phyloP scores from a whole-genome alignment of 495 filamentous ascomycete species.

The Cercophora sp. region DNA sequence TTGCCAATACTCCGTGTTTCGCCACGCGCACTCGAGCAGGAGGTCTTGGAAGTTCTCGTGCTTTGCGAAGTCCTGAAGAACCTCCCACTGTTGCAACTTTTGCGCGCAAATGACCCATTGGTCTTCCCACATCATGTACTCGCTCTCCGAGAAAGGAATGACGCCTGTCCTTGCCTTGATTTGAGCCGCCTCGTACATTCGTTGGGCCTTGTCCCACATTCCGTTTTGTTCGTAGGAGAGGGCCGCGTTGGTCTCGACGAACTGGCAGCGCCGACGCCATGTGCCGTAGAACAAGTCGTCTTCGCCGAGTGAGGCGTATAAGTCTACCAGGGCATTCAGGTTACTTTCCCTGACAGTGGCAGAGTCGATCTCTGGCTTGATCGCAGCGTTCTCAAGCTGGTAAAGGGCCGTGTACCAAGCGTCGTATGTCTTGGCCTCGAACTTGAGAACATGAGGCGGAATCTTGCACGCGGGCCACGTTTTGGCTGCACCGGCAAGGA shows the following conservation, averaged over 20 bases:
- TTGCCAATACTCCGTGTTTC: slow-evolving; percentile 88
- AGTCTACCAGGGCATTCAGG: slow-evolving; percentile 84
- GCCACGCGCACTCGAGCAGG: slow-evolving; percentile 91
- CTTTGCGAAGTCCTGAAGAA: slow-evolving; percentile 95
- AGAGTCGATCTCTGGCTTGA: slow-evolving; percentile 80
- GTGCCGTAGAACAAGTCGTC: slow-evolving; percentile 98
- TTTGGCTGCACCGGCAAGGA: slow-evolving; percentile 79
- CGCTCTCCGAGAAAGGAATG: slow-evolving; percentile 89
- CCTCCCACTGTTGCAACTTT: slow-evolving; percentile 98
- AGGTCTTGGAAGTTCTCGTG: slow-evolving; percentile 98
- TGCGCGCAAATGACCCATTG: slow-evolving; percentile 97
- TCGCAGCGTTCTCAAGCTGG: slow-evolving; percentile 78
- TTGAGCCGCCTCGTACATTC: slow-evolving; percentile 92
- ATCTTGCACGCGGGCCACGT: slow-evolving; percentile 82
- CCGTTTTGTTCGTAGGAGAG: slow-evolving; percentile 97
- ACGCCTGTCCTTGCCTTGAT: slow-evolving; percentile 92
- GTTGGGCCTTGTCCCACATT: slow-evolving; percentile 98
- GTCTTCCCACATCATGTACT: slow-evolving; percentile 99
- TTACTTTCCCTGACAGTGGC: slow-evolving; percentile 83
- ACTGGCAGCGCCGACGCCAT: slow-evolving; percentile 92
- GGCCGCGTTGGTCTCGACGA: slow-evolving; percentile 92
- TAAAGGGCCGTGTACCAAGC: slow-evolving; percentile 89
- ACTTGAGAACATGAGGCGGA: slow-evolving; percentile 93
- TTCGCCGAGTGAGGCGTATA: slow-evolving; percentile 85
- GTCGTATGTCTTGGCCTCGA: slow-evolving; percentile 83